Evolutionary conservation across 768 basidiomycete genomes (phyloP), one percentile per base, ranked within the genome.

Genomic region (Leucocoprinus sp.): DNA sequence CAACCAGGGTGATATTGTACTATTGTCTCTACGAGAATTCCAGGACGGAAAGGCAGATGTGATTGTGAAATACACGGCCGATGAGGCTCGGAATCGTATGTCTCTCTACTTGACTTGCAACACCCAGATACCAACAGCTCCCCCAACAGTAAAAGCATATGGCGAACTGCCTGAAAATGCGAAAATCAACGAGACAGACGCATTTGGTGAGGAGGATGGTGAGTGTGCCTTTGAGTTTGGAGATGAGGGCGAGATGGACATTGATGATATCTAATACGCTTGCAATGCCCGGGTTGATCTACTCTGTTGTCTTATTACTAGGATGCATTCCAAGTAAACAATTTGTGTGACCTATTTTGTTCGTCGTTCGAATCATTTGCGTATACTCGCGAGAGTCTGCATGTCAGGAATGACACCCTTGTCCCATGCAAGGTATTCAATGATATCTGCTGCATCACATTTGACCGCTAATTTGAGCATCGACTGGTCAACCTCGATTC

Each of bases 41-140:
- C 95, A 98, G 66, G 96, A 99, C 57, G 92, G 90, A 69, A 97
- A 97, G 66, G 96, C 93, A 15, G 96, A 99, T 69, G 95, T 99
- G 40, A 97, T 98, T 60, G 95, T 97, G 58, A 96, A 96, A 68
- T 99, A 98, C 65, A 96, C 93, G 1, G 81, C 93, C 28, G 93
- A 99, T 60, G 95, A 99, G 61, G 89, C 89, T 35, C 75, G 89
- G 50, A 90, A 85, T 62, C 52, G 81, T 76, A 57, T 51, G 78
- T 73, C 9, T n/a, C 11, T 21, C 36, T 12, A 14, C 27, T 7
- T 46, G 35, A 11, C 33, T 23, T 5, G 17, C 5, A 11, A n/a
- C 22, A 8, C 34, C 18, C 34, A 11, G 12, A 42, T 28, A 21
- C 12, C 50, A 19, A 43, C 8, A 6, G 5, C n/a, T 18, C 37